Conservation (phyloP, 768 basidiomycete genomes). For the Xerocomus brunneocitrinus region DNA sequence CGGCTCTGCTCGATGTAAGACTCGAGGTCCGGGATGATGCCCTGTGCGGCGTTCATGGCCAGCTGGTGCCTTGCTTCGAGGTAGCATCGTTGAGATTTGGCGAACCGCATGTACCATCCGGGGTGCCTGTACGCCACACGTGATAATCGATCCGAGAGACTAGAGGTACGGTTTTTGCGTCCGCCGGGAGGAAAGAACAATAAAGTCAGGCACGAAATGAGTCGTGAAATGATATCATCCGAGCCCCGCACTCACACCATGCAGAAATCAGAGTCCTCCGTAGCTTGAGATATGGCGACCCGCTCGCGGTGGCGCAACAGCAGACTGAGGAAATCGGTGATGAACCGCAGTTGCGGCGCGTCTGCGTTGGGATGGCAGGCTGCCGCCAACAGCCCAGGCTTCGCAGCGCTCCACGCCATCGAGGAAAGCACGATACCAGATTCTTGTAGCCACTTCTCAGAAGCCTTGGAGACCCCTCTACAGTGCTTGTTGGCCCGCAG, state of each 20-base stretch:
- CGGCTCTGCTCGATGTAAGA: slow-evolving; percentile 44
- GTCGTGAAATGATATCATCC: slow-evolving; percentile 8
- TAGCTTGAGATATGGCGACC: slow-evolving; percentile 10
- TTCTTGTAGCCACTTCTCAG: slow-evolving; percentile 27
- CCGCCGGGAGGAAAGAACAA: neutral
- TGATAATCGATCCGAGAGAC: slow-evolving; percentile 37
- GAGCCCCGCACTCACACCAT: slow-evolving; percentile 17
- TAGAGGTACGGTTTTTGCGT: slow-evolving; percentile 12
- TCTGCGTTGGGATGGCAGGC: slow-evolving; percentile 59
- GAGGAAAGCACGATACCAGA: slow-evolving; percentile 19
- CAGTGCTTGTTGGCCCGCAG: slow-evolving; percentile 29
- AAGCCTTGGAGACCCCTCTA: slow-evolving; percentile 22
- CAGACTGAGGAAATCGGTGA: slow-evolving; percentile 47
- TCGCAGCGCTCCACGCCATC: slow-evolving; percentile 27
- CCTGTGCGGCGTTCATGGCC: slow-evolving; percentile 17
- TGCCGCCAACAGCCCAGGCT: slow-evolving; percentile 50
- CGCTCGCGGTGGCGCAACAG: slow-evolving; percentile 36
- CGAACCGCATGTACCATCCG: slow-evolving; percentile 42
- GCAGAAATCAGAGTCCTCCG: slow-evolving; percentile 10
- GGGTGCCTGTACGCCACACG: slow-evolving; percentile 33
- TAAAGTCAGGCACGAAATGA: slow-evolving; percentile 4
- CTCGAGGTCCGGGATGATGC: slow-evolving; percentile 38
- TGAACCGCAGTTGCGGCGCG: slow-evolving; percentile 47
- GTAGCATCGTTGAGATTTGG: slow-evolving; percentile 31
- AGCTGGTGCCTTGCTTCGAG: slow-evolving; percentile 32